phyloP scores from a whole-genome alignment of 2,329 filamentous ascomycete species.

The Pseudogymnoascus destructans region DNA sequence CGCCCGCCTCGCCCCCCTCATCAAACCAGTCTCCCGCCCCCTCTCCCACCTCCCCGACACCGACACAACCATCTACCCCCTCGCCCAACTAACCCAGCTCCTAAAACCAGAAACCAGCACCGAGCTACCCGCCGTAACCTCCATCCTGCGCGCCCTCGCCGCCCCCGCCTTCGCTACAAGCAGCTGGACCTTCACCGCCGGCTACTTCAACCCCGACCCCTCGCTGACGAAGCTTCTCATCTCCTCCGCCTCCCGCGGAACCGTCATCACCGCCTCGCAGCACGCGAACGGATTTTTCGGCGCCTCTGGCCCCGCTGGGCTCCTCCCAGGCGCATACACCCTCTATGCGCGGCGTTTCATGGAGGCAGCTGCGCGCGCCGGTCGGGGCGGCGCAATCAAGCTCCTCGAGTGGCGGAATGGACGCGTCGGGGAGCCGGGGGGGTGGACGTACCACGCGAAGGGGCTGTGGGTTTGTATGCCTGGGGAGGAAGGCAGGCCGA shows the following conservation, averaged over 20 bases:
- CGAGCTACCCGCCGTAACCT: constrained; percentile 70
- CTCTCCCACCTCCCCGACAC: constrained; percentile 12
- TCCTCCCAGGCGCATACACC: constrained; percentile 86
- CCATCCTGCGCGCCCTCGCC: constrained; percentile 57
- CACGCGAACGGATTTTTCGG: constrained; percentile 93
- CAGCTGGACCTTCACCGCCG: constrained; percentile 91
- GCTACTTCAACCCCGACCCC: constrained; percentile 95
- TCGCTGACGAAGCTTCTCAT: constrained; percentile 70
- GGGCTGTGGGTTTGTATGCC: constrained; percentile 80
- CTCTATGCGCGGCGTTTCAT: constrained; percentile 76
- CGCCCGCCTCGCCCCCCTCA: constrained; percentile 49
- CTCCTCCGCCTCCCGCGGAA: constrained; percentile 55
- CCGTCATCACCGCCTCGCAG: constrained; percentile 82
- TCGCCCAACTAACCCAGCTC: constrained; percentile 79
- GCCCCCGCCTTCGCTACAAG: constrained; percentile 50
- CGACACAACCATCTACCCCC: constrained; percentile 69
- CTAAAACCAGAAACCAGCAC: constrained; percentile 71
- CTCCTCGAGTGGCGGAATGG: constrained; percentile 84
- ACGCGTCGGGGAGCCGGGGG: constrained; percentile 63
- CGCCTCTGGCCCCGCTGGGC: constrained; percentile 74
- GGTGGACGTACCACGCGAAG: constrained; percentile 98
- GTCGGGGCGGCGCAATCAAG: constrained; percentile 45
- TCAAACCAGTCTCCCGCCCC: constrained; percentile 36
- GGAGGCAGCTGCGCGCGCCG: constrained; percentile 24
- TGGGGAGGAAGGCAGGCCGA: constrained; percentile 42